A percentile compares a stretch with the other conserved stretches of the same genome.
phyloP scores from a whole-genome alignment of 2,329 filamentous ascomycete species.

The Diaporthe sp. region DNA sequence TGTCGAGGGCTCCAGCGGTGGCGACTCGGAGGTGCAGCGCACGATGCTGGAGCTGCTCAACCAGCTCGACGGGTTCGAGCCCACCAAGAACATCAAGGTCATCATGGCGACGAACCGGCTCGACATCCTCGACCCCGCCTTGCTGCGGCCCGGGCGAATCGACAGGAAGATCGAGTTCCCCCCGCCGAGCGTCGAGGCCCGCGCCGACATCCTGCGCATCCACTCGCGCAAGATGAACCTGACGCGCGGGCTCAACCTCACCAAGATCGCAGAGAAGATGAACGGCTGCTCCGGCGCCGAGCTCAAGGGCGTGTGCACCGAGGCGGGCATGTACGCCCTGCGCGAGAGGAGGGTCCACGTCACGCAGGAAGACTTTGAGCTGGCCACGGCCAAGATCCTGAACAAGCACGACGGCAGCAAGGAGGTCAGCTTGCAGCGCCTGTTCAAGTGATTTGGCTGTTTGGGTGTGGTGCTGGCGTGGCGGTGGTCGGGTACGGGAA shows the following conservation, averaged over 20 bases:
- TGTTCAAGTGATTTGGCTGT: constrained; percentile 38
- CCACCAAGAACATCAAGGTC: constrained; percentile 99
- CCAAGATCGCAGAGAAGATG: constrained; percentile 99
- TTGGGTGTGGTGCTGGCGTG: not conserved
- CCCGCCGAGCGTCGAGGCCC: constrained; percentile 93
- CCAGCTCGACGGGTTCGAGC: constrained; percentile 98
- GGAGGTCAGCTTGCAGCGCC: constrained; percentile 70
- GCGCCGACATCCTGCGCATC: constrained; percentile 97
- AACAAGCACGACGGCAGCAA: constrained; percentile 98
- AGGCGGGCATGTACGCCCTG: constrained; percentile 98
- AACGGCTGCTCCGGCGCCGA: constrained; percentile 98
- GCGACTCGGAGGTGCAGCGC: constrained; percentile 97
- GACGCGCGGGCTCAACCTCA: constrained; percentile 96
- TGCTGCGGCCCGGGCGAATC: constrained; percentile 95
- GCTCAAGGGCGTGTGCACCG: constrained; percentile 98
- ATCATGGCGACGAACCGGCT: constrained; percentile 99
- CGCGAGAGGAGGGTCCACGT: constrained; percentile 97
- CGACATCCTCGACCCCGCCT: constrained; percentile 95
- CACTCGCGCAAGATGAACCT: constrained; percentile 99
- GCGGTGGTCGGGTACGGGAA: not conserved
- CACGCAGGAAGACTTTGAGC: constrained; percentile 98
- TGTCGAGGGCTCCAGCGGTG: constrained; percentile 94
- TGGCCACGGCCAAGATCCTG: constrained; percentile 98
- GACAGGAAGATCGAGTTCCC: constrained; percentile 99
- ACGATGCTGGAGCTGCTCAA: constrained; percentile 99